Conservation (phyloP, 2,329 filamentous ascomycete genomes). For the Aureobasidium mangrovei region DNA sequence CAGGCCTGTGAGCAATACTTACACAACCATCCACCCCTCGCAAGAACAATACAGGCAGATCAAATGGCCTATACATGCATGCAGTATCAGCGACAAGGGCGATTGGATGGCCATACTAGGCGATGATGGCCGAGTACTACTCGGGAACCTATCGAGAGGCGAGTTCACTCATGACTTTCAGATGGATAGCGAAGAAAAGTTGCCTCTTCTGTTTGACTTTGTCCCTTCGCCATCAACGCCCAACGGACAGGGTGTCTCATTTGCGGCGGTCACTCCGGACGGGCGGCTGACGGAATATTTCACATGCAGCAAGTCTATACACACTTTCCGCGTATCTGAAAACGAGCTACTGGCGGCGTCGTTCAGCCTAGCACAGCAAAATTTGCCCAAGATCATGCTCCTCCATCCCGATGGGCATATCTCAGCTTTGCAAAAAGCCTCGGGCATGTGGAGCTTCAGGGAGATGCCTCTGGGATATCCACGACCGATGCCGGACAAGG, state of each 20-base stretch:
- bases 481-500: neutral
- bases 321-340: conserved; percentile 17
- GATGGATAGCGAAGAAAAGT: conserved; percentile 50
- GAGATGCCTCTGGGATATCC: conserved; percentile 3
- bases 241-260: conserved; percentile 25
- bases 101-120: conserved; percentile 60
- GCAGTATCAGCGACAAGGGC: conserved; percentile 56
- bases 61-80: conserved; percentile 38
- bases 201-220: conserved; percentile 58
- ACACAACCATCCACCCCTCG: conserved; percentile 17
- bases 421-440: conserved; percentile 6
- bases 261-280: conserved; percentile 56
- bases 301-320: conserved; percentile 30
- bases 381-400: conserved; percentile 5
- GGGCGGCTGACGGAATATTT: conserved; percentile 54
- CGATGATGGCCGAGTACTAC: conserved; percentile 44
- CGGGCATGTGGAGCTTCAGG: conserved; percentile 6
- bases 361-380: conserved; percentile 1
- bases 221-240: conserved; percentile 30
- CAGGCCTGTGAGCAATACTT: conserved; percentile 7
- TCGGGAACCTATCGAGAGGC: conserved; percentile 55
- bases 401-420: conserved; percentile 2
- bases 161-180: conserved; percentile 48
- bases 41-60: conserved; percentile 17
- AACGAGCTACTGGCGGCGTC: conserved; percentile 14